Evolutionary conservation across 306 rosid species (phyloP).

Genomic region (Vachellia collinsii): DNA sequence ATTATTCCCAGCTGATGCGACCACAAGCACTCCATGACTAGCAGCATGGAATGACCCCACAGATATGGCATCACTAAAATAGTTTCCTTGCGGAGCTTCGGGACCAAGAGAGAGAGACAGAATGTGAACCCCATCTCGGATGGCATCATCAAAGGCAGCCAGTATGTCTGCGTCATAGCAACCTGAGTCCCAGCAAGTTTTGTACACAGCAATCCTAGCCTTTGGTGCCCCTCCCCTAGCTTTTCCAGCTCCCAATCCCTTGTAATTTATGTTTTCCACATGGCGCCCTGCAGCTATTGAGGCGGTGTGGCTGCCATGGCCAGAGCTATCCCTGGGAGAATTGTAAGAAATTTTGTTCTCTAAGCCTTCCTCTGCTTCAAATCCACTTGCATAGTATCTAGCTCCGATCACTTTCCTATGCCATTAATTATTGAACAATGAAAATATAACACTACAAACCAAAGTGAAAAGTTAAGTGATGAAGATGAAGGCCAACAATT

Average conservation of each 20-base stretch:
- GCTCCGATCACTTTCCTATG: constrained; percentile 86
- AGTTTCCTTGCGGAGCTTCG: constrained; percentile 81
- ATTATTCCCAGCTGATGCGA: constrained; percentile 78
- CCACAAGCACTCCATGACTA: constrained; percentile 71
- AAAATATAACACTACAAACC: constrained; percentile 1
- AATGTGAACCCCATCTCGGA: constrained; percentile 81
- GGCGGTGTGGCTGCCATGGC: constrained; percentile 87
- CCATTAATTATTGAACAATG: constrained; percentile 33
- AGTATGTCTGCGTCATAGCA: constrained; percentile 82
- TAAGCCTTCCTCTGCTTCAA: constrained; percentile 70
- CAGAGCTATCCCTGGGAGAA: constrained; percentile 85
- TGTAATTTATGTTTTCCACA: constrained; percentile 72
- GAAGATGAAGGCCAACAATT: constrained; percentile 16
- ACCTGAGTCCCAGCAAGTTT: constrained; percentile 86
- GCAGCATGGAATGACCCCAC: constrained; percentile 86
- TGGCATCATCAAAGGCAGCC: constrained; percentile 87
- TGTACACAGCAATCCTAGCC: constrained; percentile 81
- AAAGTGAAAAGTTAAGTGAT: not conserved
- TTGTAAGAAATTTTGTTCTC: constrained; percentile 52
- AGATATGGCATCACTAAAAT: constrained; percentile 83
- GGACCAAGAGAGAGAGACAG: constrained; percentile 77
- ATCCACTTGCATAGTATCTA: constrained; percentile 71
- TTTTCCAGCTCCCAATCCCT: constrained; percentile 69
- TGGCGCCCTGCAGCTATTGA: constrained; percentile 78
- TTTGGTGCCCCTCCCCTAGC: constrained; percentile 86